Percentiles rank a stretch among this genome's conserved stretches.
These are phyloP conservation scores for Trichoderma arundinaceum DNA, from an alignment of 2,329 filamentous ascomycete genomes.

Conservation along the genomic window DNA sequence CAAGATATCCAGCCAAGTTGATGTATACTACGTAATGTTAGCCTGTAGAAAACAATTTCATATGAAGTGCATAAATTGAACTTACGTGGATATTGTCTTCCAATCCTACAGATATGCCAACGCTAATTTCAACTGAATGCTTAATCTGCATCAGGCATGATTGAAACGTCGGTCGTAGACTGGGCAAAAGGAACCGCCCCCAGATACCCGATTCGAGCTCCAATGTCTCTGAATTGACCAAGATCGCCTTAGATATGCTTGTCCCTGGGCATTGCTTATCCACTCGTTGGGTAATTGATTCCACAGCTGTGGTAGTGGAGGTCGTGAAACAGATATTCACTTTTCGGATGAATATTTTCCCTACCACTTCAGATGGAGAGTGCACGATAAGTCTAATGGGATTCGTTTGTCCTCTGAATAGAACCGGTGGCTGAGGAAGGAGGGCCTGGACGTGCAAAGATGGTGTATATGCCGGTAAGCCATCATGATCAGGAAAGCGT, in stretches of 20 bases:
- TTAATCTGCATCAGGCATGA: constrained; percentile 20
- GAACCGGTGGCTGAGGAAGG: background rate
- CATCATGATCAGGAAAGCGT: background rate
- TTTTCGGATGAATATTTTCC: constrained; percentile 1
- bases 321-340: background rate
- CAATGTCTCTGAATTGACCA: background rate
- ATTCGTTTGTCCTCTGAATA: background rate
- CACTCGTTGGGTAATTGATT: background rate
- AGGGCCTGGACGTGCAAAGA: background rate
- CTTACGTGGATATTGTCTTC: background rate
- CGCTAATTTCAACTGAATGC: constrained; percentile 1
- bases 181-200: background rate
- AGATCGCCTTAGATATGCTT: background rate
- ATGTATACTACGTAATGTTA: background rate
- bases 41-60: background rate
- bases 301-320: background rate
- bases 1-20: constrained; percentile 1
- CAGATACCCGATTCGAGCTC: constrained; percentile 3
- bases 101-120: constrained; percentile 4
- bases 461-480: constrained; percentile 10
- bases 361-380: background rate
- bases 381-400: constrained; percentile 3
- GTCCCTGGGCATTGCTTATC: background rate
- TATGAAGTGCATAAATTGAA: background rate
- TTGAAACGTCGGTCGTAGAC: constrained; percentile 2